Evolutionary conservation across 1,284 basidiomycete species (phyloP).

Genomic region (Lentinula novae-zelandiae): DNA sequence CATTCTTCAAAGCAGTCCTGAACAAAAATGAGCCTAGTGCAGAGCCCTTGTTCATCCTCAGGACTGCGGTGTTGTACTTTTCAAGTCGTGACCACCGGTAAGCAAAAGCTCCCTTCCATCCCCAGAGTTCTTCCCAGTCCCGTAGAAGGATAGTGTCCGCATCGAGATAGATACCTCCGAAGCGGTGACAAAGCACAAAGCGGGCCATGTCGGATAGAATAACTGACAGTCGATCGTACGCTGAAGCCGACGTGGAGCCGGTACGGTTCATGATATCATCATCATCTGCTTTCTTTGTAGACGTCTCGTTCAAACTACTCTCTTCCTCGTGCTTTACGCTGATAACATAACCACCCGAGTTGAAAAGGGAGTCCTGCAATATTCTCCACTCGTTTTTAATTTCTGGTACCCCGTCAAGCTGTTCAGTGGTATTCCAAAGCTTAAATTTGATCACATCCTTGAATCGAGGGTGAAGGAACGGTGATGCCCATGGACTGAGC

Average conservation of each 20-base stretch:
- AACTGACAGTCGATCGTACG: constrained; percentile 71
- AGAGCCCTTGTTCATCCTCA: constrained; percentile 68
- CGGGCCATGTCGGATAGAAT: constrained; percentile 81
- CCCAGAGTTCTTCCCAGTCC: constrained; percentile 85
- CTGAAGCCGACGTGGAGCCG: constrained; percentile 60
- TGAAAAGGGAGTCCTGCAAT: constrained; percentile 58
- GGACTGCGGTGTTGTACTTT: constrained; percentile 77
- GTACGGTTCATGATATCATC: constrained; percentile 57
- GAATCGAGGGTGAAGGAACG: constrained; percentile 73
- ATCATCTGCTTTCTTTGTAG: constrained; percentile 27
- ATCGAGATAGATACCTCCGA: constrained; percentile 78
- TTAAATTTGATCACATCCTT: constrained; percentile 74
- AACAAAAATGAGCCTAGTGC: constrained; percentile 75
- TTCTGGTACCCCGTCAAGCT: constrained; percentile 70
- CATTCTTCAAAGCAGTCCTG: constrained; percentile 72
- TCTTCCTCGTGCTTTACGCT: constrained; percentile 38
- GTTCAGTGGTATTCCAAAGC: constrained; percentile 82
- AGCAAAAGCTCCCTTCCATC: constrained; percentile 76
- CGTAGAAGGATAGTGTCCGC: constrained; percentile 76
- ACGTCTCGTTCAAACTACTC: constrained; percentile 19
- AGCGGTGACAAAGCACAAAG: constrained; percentile 75
- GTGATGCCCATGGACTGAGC: constrained; percentile 70
- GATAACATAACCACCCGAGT: constrained; percentile 50
- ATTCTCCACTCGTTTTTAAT: constrained; percentile 69
- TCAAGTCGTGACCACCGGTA: constrained; percentile 74